A percentile compares a stretch with the other conserved stretches of the same genome.
Conservation (phyloP, 345 rosid genomes). For the Citrus inodora region DNA sequence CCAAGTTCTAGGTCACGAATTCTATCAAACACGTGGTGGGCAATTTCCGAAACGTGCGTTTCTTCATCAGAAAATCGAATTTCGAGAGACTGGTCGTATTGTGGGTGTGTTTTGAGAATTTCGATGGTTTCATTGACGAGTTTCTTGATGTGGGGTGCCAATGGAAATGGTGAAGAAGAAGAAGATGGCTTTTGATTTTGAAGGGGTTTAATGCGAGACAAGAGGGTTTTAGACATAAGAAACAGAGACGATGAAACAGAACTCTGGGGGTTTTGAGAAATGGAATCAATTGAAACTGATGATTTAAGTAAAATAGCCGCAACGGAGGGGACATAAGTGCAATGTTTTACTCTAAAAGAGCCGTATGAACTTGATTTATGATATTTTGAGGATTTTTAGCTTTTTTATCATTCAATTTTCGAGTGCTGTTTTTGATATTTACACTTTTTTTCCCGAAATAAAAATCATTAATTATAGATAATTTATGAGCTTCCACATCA, state of each 20-base stretch:
- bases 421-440: background rate
- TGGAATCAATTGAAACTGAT: no score
- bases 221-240: slow-evolving; percentile 69
- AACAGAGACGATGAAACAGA: background rate
- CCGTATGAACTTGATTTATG: background rate
- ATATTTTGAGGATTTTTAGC: background rate
- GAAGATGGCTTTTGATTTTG: slow-evolving; percentile 18
- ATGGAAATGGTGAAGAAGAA: slow-evolving; percentile 28
- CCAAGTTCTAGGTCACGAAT: slow-evolving; percentile 59
- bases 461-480: no score
- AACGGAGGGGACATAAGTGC: background rate
- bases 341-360: background rate
- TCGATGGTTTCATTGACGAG: slow-evolving; percentile 45
- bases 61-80: slow-evolving; percentile 35
- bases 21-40: slow-evolving; percentile 64
- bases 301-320: background rate
- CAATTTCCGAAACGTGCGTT: slow-evolving; percentile 43
- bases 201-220: slow-evolving; percentile 70
- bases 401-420: background rate
- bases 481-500: no score
- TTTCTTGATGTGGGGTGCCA: slow-evolving; percentile 32
- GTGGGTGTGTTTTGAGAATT: slow-evolving; percentile 50
- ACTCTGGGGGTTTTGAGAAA: background rate
- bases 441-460: no score
- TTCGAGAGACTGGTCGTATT: slow-evolving; percentile 46